These are phyloP conservation scores for Picea glauca DNA, from an alignment of 75 land plant species.

Conservation along the genomic window DNA sequence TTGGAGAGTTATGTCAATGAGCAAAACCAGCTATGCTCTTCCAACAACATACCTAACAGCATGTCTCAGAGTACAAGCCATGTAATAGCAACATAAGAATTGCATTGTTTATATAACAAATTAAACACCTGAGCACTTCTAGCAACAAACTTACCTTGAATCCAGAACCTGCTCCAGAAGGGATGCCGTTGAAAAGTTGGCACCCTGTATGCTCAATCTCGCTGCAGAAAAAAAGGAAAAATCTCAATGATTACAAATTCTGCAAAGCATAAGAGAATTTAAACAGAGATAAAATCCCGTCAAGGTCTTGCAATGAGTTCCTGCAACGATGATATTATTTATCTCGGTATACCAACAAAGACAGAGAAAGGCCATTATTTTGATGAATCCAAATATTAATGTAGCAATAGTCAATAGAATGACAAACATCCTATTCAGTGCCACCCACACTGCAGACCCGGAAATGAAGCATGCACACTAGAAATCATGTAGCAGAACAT, in stretches of 20 bases:
- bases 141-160: slow-evolving; percentile 60
- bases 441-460: background rate
- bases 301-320: no score
- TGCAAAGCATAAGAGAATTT: background rate
- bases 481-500: background rate
- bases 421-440: background rate
- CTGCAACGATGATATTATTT: background rate
- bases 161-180: slow-evolving; percentile 87
- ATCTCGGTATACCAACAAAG: background rate
- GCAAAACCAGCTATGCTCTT: background rate
- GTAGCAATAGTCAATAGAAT: background rate
- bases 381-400: background rate
- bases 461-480: background rate
- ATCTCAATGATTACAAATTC: background rate
- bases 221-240: slow-evolving; percentile 33
- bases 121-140: background rate
- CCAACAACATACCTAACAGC: background rate
- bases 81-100: background rate
- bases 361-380: background rate
- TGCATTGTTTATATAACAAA: background rate
- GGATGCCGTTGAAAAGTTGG: slow-evolving; percentile 70
- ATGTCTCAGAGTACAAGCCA: background rate
- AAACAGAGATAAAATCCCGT: background rate
- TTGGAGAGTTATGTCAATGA: background rate
- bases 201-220: slow-evolving; percentile 84